Conservation (phyloP, 1,284 basidiomycete species). For the Bjerkandera adusta region DNA sequence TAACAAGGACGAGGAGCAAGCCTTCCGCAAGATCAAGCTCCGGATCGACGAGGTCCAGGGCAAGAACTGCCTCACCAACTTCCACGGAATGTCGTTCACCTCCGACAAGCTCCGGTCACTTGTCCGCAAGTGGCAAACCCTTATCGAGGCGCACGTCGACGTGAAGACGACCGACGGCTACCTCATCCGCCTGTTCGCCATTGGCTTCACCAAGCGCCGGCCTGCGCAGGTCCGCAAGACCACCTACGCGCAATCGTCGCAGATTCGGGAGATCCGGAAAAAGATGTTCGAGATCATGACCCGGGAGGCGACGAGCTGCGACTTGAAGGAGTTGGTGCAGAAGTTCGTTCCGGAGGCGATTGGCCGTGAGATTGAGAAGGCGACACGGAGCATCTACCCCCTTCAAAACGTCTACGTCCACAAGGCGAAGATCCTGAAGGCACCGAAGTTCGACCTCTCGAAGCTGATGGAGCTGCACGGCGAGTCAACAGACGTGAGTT, state of each 20-base stretch:
- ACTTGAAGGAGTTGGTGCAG: conserved; percentile 97
- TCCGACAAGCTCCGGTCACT: conserved; percentile 99
- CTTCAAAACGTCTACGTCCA: conserved; percentile 98
- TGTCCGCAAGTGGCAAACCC: conserved; percentile 99
- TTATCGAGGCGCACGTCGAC: conserved; percentile 98
- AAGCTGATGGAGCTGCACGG: conserved; percentile 97
- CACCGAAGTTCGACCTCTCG: conserved; percentile 94
- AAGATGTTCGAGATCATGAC: conserved; percentile 99
- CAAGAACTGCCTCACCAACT: conserved; percentile 99
- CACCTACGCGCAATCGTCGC: conserved; percentile 94
- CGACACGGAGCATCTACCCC: conserved; percentile 94
- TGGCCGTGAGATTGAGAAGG: conserved; percentile 99
- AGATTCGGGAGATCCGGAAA: conserved; percentile 97
- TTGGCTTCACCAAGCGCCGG: conserved; percentile 98
- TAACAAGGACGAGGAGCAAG: conserved; percentile 99
- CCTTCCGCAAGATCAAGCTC: conserved; percentile 99
- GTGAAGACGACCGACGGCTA: conserved; percentile 99
- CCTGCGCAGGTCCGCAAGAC: conserved; percentile 98
- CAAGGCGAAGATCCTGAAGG: conserved; percentile 97
- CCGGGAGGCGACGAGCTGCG: conserved; percentile 92
- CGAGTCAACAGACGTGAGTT: conserved; percentile 85
- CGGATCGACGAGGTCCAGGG: conserved; percentile 98
- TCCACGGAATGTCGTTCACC: conserved; percentile 99
- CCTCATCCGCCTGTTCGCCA: conserved; percentile 97
- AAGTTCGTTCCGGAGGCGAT: conserved; percentile 99